Evolutionary conservation across 2,329 filamentous ascomycete genomes (phyloP), one percentile per base, ranked within the genome.

Genomic region (Seiridium cupressi): DNA sequence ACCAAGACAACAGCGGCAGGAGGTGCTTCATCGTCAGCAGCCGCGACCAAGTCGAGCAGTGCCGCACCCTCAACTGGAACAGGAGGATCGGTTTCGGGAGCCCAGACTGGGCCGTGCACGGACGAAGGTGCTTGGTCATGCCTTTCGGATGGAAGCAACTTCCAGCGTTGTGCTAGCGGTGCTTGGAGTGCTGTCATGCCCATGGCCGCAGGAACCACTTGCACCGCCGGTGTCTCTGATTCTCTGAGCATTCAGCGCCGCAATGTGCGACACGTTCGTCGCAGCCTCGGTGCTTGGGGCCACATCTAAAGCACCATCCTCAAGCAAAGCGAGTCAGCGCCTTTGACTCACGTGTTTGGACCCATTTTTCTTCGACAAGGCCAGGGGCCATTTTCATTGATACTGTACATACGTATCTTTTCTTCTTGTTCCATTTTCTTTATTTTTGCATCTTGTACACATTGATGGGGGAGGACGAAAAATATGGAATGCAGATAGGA

Each of bases 111-210:
- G 46, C 67, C 66, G 58, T 88, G 86, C 74, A 72, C 68, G 40
- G 60, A 73, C 3, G 84, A 88, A 66, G 86, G 86, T 26, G 65
- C 72, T 13, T 89, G 83, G 83, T 83, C 84, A 72, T 89, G 86
- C 69, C 73, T 86, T 7, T 51, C 49, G 34, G 76, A 73, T 18
- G 84, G 84, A 55, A 73, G 71, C 32, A 76, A 79, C 55, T 89
- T 86, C 78, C 85, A 88, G 73, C 84, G 84, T 59, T 89, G 86
- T 65, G 85, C 84, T n/a, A 81, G 78, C 11, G 85, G 85, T 5
- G 65, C 71, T 58, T 89, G 86, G 86, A 79, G 81, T 18, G 68
- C 65, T 5, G 62, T 76, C 44, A 76, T 82, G 61, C 66, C 72
- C 42, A 79, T 88, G 78, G 80, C 85, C 1, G 64, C 75, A 1